These are phyloP conservation scores for Bondarzewia mesenterica DNA, from an alignment of 1,284 basidiomycete species.

Conservation along the genomic window DNA sequence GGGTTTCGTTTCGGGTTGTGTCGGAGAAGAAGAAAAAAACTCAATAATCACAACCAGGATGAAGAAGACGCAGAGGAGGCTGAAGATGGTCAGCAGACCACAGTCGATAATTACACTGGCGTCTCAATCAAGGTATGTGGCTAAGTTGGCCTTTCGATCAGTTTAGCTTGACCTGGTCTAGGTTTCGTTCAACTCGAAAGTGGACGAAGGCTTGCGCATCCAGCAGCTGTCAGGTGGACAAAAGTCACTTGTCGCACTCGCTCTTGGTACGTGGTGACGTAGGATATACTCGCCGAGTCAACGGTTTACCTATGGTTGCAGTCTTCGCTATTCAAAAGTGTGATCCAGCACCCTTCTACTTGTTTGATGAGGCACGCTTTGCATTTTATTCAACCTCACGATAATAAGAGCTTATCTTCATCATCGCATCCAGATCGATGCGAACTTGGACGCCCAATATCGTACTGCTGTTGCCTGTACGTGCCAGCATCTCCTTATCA, in stretches of 20 bases:
- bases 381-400: background rate
- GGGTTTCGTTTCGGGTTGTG: constrained; percentile 16
- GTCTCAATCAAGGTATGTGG: constrained; percentile 80
- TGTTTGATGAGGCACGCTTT: constrained; percentile 86
- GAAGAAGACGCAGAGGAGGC: constrained; percentile 61
- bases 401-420: background rate
- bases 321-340: constrained; percentile 99
- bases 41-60: constrained; percentile 40
- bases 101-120: constrained; percentile 93
- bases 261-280: constrained; percentile 53
- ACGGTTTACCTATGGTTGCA: constrained; percentile 22
- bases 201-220: constrained; percentile 92
- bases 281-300: background rate
- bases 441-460: constrained; percentile 96
- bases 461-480: constrained; percentile 91
- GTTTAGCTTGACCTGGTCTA: constrained; percentile 25
- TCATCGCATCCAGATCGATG: constrained; percentile 66
- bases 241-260: constrained; percentile 94
- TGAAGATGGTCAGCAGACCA: constrained; percentile 64
- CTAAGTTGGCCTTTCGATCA: background rate
- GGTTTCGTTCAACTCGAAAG: constrained; percentile 98
- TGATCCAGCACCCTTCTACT: constrained; percentile 98
- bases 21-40: too few relatives aligned
- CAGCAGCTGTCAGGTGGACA: constrained; percentile 98
- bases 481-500: constrained; percentile 16